Percentiles rank a stretch among this genome's conserved stretches.
phyloP scores from a whole-genome alignment of 2,329 filamentous ascomycete genomes.

The Pseudogymnoascus sp. region DNA sequence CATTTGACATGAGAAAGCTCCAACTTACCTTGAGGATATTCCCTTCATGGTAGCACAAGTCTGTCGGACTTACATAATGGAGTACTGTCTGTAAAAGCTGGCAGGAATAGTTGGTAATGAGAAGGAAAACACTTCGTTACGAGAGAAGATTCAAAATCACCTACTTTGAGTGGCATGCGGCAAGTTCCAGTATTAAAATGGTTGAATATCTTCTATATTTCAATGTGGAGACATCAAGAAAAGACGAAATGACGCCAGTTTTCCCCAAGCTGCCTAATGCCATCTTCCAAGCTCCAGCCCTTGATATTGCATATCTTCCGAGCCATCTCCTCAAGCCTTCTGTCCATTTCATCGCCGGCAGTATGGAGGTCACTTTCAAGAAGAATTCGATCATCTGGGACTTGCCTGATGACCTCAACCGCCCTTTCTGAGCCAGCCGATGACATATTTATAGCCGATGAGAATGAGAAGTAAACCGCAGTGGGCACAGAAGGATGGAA shows the following conservation, averaged over 20 bases:
- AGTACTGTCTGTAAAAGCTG: too few species aligned
- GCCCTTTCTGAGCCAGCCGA: slow-evolving; percentile 38
- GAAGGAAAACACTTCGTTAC: neutral
- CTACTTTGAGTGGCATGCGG: neutral
- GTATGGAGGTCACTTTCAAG: slow-evolving; percentile 86
- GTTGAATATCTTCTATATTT: neutral
- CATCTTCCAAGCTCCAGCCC: slow-evolving; percentile 67
- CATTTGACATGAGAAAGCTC: neutral
- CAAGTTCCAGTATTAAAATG: neutral
- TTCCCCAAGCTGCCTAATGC: slow-evolving; percentile 55
- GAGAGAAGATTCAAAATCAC: neutral
- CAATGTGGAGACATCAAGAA: slow-evolving; percentile 10
- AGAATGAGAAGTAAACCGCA: slow-evolving; percentile 83
- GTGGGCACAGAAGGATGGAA: slow-evolving; percentile 64
- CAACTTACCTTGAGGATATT: neutral
- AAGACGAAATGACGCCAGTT: slow-evolving; percentile 70
- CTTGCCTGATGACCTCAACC: slow-evolving; percentile 57
- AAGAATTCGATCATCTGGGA: slow-evolving; percentile 73
- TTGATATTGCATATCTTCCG: slow-evolving; percentile 71
- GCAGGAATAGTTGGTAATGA: neutral
- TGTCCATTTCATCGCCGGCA: slow-evolving; percentile 77
- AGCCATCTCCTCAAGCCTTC: slow-evolving; percentile 64
- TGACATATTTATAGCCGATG: slow-evolving; percentile 70
- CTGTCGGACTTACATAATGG: neutral
- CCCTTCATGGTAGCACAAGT: neutral